phyloP scores from a whole-genome alignment of 768 basidiomycete genomes.

The Termitomyces sp. region DNA sequence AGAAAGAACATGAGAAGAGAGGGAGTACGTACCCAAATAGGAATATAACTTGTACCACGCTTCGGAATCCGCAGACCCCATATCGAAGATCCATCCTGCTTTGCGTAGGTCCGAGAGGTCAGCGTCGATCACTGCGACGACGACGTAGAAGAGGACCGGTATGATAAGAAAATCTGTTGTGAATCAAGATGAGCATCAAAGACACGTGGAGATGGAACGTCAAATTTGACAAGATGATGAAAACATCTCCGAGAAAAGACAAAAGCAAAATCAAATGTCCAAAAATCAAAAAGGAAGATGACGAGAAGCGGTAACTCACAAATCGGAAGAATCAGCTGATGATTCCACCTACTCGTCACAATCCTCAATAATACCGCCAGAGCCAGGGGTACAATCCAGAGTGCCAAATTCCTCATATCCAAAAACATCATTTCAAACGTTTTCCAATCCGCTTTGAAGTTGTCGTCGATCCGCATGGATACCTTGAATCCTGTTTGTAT shows the following conservation, averaged over 20 bases:
- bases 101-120: conserved; percentile 57
- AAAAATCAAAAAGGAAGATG: neutral
- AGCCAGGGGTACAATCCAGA: conserved; percentile 79
- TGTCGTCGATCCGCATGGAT: conserved; percentile 75
- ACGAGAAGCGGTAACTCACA: conserved; percentile 46
- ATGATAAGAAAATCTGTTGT: conserved; percentile 72
- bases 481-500: conserved; percentile 88
- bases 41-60: conserved; percentile 87
- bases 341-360: conserved; percentile 76
- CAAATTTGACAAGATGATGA: neutral
- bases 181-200: neutral
- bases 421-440: conserved; percentile 70
- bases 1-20: too few relatives aligned
- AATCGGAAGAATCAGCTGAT: conserved; percentile 89
- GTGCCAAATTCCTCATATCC: conserved; percentile 53
- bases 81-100: conserved; percentile 85
- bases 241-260: neutral
- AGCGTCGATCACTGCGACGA: conserved; percentile 63
- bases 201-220: neutral
- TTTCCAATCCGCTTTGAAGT: conserved; percentile 49
- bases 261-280: neutral
- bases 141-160: conserved; percentile 79
- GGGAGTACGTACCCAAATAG: conserved; percentile 55
- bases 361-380: conserved; percentile 76
- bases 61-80: conserved; percentile 36